Base-by-base conservation (phyloP, 805 yeast genomes). In the Diddensiella santjacobensis region DNA sequence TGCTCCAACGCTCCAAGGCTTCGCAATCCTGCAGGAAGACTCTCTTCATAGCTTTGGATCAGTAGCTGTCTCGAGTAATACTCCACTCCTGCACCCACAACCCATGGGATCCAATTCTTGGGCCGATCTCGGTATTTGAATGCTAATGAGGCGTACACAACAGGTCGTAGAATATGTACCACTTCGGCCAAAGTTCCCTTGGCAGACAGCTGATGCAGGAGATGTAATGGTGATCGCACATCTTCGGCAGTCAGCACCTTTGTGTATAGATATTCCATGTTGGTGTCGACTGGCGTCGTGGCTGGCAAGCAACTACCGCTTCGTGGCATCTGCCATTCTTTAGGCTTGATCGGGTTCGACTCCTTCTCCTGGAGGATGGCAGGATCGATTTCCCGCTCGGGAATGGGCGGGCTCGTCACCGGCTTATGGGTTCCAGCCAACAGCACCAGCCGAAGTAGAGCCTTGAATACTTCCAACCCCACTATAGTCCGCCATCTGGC, bases 101-200 rank as follows among this genome's bases (percentile, higher is more conserved):
- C 36, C 74, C 74, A 70, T 2, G 74, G 74, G 11, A 63, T 58
- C 74, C 73, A 71, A 40, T 61, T 59, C 6, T 50, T 49, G 11
- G 56, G 53, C 8, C 45, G 39, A 31, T 44, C 31, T n/a, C 55
- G 46, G 46, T 29, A 49, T 30, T 53, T 47, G 52, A 57, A 61
- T 3, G 63, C 58, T 42, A 69, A 49, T 18, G 55, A n/a, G 4
- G 71, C 69, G 52, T 71, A 70, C 3, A 69, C 44, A 24, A 70
- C 51, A 0, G 74, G 74, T 13, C 74, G 60, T 38, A 69, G 42
- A n/a, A 71, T 66, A 22, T 62, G 58, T 36, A 66, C 41, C 2
- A 64, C 43, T 50, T 70, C 74, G 13, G 67, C 68, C 2, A 47
- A 38, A 3, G 57, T 45, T 11, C 56, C 60, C 18, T 53, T 52